A percentile compares a stretch with the other conserved stretches of the same genome.
These are phyloP conservation scores for Urochloa ruziziensis DNA, from an alignment of 176 grass and related monocot genomes.

Conservation along the genomic window DNA sequence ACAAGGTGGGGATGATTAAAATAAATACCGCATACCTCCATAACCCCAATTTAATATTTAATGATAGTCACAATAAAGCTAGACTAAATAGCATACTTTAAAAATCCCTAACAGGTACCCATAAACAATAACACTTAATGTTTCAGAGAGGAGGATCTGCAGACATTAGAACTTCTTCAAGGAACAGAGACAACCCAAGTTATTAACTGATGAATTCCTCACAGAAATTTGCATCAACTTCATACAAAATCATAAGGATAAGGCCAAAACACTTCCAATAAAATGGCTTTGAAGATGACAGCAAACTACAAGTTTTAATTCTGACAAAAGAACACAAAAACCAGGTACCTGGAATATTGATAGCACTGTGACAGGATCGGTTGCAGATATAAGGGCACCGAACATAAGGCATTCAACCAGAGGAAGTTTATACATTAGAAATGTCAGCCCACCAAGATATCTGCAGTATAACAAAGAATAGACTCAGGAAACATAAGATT, in stretches of 20 bases:
- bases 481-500: constrained; percentile 30
- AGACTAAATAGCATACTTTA: neutral
- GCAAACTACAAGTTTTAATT: constrained; percentile 2
- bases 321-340: constrained; percentile 22
- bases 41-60: neutral
- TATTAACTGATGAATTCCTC: neutral
- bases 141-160: constrained; percentile 10
- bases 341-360: constrained; percentile 93
- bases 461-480: constrained; percentile 44
- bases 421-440: constrained; percentile 95
- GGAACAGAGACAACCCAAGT: neutral
- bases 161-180: neutral
- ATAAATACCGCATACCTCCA: neutral
- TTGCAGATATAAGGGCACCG: constrained; percentile 95
- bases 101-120: neutral
- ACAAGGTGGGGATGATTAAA: neutral
- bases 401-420: constrained; percentile 98
- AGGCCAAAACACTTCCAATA: neutral
- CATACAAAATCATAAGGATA: neutral
- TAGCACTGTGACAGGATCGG: constrained; percentile 97
- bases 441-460: constrained; percentile 90
- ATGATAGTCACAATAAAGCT: neutral
- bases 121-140: neutral
- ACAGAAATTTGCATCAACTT: constrained; percentile 3
- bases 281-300: neutral